These are phyloP conservation scores for Forsythia suspensa DNA, from an alignment of 257 asterid genomes.

Conservation along the genomic window DNA sequence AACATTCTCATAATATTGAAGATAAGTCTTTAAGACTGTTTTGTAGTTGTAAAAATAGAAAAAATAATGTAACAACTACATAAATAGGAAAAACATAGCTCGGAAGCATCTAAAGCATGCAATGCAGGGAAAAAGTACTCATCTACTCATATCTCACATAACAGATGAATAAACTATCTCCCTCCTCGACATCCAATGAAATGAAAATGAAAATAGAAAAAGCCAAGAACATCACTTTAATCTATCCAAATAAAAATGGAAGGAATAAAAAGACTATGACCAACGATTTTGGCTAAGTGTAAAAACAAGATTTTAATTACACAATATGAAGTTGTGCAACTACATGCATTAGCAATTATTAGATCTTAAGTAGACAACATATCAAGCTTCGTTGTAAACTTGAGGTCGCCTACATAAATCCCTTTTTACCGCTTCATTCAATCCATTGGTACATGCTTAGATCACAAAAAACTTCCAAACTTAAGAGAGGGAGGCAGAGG, in stretches of 20 bases:
- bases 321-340: neutral
- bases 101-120: conserved; percentile 2
- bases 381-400: neutral
- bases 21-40: too few relatives aligned
- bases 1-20: too few relatives aligned
- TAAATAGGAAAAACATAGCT: too few relatives aligned
- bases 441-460: neutral
- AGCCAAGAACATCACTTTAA: neutral
- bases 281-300: neutral
- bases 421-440: neutral
- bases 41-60: too few relatives aligned
- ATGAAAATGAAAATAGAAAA: neutral
- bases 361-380: neutral
- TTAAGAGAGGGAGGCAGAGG: neutral
- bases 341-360: conserved; percentile 15
- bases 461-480: neutral
- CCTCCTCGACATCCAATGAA: neutral
- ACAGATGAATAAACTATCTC: neutral
- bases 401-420: neutral
- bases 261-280: conserved; percentile 9
- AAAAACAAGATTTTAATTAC: neutral
- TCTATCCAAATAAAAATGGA: neutral
- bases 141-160: neutral
- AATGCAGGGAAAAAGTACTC: neutral
- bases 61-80: too few relatives aligned